Base-by-base conservation (phyloP, 495 filamentous ascomycete genomes). In the Tirmania nivea region DNA sequence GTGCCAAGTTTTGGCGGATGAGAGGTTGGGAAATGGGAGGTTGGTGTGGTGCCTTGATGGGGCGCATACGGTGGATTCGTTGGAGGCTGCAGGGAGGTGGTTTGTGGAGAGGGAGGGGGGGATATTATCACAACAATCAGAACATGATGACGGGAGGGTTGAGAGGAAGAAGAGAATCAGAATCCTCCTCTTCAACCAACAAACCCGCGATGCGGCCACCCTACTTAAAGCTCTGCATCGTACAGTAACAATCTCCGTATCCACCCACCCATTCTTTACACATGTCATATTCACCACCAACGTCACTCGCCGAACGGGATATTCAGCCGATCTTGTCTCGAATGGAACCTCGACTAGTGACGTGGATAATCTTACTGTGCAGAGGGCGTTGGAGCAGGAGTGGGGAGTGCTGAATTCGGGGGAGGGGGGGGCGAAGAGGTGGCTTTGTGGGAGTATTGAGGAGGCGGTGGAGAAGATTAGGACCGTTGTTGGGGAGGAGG, bases 141-240 rank as follows among this genome's bases (percentile, higher is more conserved):
- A 31, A 31, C 4, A 7, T 31, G 25, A 31, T 31, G 7, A 31
- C 7, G 25, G 25, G 25, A 7, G 7, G 7, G 7, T 3, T 31
- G 25, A 7, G 25, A 31, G 25, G 0, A 31, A 31, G 3, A 3
- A 31, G 3, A 3, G 25, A 31, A 31, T 31, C 39, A 14, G 17
- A 8, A 45, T 87, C 51, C 70, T 97, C 52, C 78, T 97, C 51
- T 97, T 96, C 74, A 97, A 97, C 68, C 90, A 97, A 61, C 89
- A 95, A 63, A 86, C 81, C 10, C 80, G 88, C 16, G 75, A 81
- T 52, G 84, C 56, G 68, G 73, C 21, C 17, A 79, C 78, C 0
- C 73, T 96, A 35, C 64, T 75, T 35, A 65, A 70, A 4, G 72
- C 78, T 0, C 68, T 83, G 1, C 51, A 50, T 17, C 10, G 12